Percentiles rank a stretch among this genome's conserved stretches.
phyloP scores from a whole-genome alignment of 805 yeast species.

The Metschnikowia borealis region DNA sequence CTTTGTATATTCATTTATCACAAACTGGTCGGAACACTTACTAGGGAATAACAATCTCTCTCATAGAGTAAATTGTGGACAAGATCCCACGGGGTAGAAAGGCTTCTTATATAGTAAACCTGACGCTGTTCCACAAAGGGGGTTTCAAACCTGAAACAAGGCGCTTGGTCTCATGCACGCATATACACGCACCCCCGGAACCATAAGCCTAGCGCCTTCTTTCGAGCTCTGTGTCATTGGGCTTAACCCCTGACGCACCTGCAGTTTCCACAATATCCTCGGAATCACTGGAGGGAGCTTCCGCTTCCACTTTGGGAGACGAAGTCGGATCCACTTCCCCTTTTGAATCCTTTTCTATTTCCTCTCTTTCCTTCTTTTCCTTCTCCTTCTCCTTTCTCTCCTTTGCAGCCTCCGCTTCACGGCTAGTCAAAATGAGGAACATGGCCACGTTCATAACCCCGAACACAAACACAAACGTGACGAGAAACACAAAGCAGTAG shows the following conservation, averaged over 20 bases:
- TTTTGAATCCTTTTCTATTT: background rate
- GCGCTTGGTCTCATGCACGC: background rate
- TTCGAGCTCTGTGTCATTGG: background rate
- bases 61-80: too few relatives aligned
- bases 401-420: slow-evolving; percentile 6
- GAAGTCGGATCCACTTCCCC: background rate
- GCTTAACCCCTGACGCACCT: slow-evolving; percentile 5
- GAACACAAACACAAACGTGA: slow-evolving; percentile 39
- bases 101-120: too few relatives aligned
- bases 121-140: too few relatives aligned
- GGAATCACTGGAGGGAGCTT: slow-evolving; percentile 8
- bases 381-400: slow-evolving; percentile 3
- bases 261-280: slow-evolving; percentile 10
- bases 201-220: background rate
- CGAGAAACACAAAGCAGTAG: slow-evolving; percentile 41
- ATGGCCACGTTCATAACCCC: slow-evolving; percentile 39
- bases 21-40: too few relatives aligned
- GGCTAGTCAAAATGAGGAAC: slow-evolving; percentile 15
- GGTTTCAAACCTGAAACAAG: background rate
- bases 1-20: too few relatives aligned
- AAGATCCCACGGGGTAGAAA: too few relatives aligned
- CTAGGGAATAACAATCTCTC: too few relatives aligned
- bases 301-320: background rate
- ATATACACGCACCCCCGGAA: background rate
- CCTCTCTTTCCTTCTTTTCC: background rate